Evolutionary conservation across 2,329 filamentous ascomycete genomes (phyloP), one percentile per base, ranked within the genome.

Genomic region (Cladosporium sp.): DNA sequence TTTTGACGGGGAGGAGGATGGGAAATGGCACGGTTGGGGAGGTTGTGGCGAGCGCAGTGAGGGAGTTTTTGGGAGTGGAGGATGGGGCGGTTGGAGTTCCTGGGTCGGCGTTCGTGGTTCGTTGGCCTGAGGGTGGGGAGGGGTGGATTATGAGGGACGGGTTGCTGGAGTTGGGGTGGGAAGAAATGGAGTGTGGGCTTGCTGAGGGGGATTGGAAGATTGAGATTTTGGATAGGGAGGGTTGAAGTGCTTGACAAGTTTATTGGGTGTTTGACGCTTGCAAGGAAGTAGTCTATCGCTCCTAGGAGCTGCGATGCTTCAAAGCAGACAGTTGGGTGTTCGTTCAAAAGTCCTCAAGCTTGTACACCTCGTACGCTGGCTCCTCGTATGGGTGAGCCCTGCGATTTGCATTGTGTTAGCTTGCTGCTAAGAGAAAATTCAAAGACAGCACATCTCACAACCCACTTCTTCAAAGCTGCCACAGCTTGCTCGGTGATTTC

Each of bases 61-160:
- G 67, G n/a, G n/a, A n/a, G n/a, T n/a, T n/a, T n/a, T n/a, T n/a
- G n/a, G n/a, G n/a, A n/a, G n/a, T n/a, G 7, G 85, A 80, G 76
- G 58, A 83, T 85, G 6, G 86, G 86, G 3, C 88, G 9, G 39
- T 30, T 5, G 48, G 32, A n/a, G 30, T 13, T 20, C 20, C 24
- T 17, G 19, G 37, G 91, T 0, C 88, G 89, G 1, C 90, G 89
- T 64, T 96, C 96, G 63, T 96, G 73, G 63, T 96, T 91, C 51
- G 91, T 82, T 65, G 96, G 91, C 51, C 96, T 85, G 52, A 96
- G 88, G 9, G 81, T 84, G 9, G 22, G 22, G 27, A 80, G 70
- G 8, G 67, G 58, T 64, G 96, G 91, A 3, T 95, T 74, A 58
- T 85, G 77, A 2, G 70, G 69, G 2, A 96, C 76, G 8, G 22